Base-by-base conservation (phyloP, 1,284 basidiomycete genomes). In the Pseudomicrostroma phylloplanum region DNA sequence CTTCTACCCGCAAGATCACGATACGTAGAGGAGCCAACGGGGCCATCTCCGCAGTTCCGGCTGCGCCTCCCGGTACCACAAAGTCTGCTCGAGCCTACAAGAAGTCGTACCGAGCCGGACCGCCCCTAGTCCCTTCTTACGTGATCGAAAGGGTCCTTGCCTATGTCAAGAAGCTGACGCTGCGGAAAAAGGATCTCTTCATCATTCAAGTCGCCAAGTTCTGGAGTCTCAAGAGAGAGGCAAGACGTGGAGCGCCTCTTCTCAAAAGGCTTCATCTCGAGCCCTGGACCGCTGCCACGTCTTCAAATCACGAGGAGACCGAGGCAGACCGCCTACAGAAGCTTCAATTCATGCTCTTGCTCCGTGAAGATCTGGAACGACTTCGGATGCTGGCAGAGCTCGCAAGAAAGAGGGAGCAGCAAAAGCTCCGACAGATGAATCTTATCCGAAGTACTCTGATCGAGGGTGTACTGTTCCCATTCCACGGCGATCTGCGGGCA, bases 191-290 rank as follows among this genome's bases (percentile, higher is more conserved):
- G 76, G 77, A 81, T 1, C 87, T 89, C 40, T 89, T 94, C 59
- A 81, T 97, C 3, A 85, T 87, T 57, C 81, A 88, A 72, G 83
- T 94, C 41, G 93, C 90, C 70, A 86, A 87, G 70, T 99, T 96
- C 78, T 99, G 94, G 94, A 96, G 93, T 76, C 80, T 98, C 79
- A 97, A 98, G 80, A 83, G 94, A 6, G 93, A 98, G 79, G 90
- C 87, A 0, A 85, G 94, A 64, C 82, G 94, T 49, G 96, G 96
- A 1, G 96, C 96, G 1, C 93, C 94, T 1, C 80, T 98, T 58
- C 81, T 99, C 70, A 98, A 97, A 80, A 81, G 96, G 56, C 80
- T 99, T 58, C 93, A 99, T 81, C 83, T 98, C 39, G 94, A 98
- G 82, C 96, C 94, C 0, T 98, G 94, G 96, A 96, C 94, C 0